These are phyloP conservation scores for Furcasterigmium sp. DNA, from an alignment of 2,329 filamentous ascomycete species.

Conservation along the genomic window DNA sequence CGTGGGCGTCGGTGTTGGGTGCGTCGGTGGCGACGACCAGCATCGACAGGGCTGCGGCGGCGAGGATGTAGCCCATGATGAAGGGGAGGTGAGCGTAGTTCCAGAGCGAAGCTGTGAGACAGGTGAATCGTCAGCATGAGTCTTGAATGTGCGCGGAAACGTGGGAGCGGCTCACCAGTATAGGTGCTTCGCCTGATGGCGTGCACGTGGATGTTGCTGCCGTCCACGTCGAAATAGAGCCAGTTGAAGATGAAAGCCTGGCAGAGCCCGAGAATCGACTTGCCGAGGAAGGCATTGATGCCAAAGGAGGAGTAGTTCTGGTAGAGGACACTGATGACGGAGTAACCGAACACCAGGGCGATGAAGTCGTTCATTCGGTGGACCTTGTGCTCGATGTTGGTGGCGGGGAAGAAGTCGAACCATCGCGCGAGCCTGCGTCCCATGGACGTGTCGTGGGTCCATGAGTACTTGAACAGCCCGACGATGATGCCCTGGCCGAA, in stretches of 20 bases:
- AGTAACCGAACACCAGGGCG: constrained; percentile 59
- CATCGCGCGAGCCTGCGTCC: constrained; percentile 22
- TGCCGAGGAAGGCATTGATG: constrained; percentile 56
- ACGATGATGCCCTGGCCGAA: constrained; percentile 39
- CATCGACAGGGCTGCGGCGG: constrained; percentile 51
- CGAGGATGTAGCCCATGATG: constrained; percentile 57
- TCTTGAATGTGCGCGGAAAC: constrained; percentile 19
- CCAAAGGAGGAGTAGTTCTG: constrained; percentile 48
- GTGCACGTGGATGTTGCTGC: constrained; percentile 49
- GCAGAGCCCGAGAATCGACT: constrained; percentile 52
- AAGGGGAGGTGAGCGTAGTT: constrained; percentile 53
- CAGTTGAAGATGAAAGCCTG: constrained; percentile 57
- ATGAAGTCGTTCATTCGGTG: constrained; percentile 62
- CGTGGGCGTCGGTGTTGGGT: constrained; percentile 36
- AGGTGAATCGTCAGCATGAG: background rate
- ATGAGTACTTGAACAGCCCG: constrained; percentile 26
- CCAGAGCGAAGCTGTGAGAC: constrained; percentile 49
- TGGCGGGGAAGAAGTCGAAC: constrained; percentile 56
- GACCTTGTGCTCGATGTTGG: constrained; percentile 62
- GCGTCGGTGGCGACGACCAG: constrained; percentile 55
- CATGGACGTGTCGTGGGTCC: constrained; percentile 11
- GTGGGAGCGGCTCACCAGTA: constrained; percentile 15
- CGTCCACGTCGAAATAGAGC: constrained; percentile 61
- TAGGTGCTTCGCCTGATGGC: constrained; percentile 50
- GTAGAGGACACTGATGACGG: constrained; percentile 56